Base-by-base conservation (phyloP, 2,329 filamentous ascomycete species). In the Alternaria gansuensis region DNA sequence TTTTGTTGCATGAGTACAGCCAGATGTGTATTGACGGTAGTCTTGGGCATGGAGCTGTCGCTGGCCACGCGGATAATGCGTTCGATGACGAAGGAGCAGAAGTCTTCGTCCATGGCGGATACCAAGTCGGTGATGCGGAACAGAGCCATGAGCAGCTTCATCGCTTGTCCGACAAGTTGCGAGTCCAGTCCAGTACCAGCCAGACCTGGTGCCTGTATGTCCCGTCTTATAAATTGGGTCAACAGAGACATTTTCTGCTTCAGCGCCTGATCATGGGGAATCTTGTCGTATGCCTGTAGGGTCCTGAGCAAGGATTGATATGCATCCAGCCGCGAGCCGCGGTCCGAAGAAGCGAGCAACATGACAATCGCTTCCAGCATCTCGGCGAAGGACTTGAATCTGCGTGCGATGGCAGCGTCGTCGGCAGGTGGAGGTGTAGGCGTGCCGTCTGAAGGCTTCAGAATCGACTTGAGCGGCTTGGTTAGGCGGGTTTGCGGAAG, bases 311-410 rank as follows among this genome's bases (percentile, higher is more conserved):
- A 82, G 70, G 90, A 90, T 74, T 89, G 88, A 72, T 99, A 98
- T 48, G 93, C 92, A 79, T 99, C 95, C 31, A 95, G 78, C 66
- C 90, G 90, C 11, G 87, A 88, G 57, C 88, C 85, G 52, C 89
- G 84, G 66, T 93, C 90, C 29, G 87, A 82, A 23, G 90, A 88
- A 36, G 90, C 90, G 46, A 99, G 84, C 77, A 95, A 90, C 77
- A 91, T 89, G 34, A 92, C 85, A 5, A 92, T 87, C 0, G 92
- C 96, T 68, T 96, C 91, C 64, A 98, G 80, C 89, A 97, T 95
- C 68, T 87, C 87, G 64, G 85, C 84, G 57, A 97, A 88, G 37
- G 85, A 88, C 43, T 84, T 81, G 61, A 82, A 80, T 26, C 79
- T 82, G 65, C 80, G 83, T 58, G 78, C 78, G 62, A 75, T 78